Conservation (phyloP, 179 eudicot genomes). For the Beta corolliflora region DNA sequence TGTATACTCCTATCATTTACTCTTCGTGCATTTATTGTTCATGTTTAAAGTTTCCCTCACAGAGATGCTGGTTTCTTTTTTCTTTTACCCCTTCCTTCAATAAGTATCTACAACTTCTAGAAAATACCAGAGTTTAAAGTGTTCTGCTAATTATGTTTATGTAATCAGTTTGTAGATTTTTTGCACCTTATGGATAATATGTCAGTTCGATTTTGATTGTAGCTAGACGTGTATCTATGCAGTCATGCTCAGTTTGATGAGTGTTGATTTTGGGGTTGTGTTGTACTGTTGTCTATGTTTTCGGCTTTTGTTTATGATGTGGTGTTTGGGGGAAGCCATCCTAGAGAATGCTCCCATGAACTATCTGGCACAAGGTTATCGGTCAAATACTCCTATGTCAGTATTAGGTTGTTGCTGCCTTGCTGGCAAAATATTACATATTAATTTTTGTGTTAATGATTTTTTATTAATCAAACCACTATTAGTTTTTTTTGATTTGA, state of each 20-base stretch:
- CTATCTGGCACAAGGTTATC: neutral
- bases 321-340: neutral
- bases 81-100: too few relatives aligned
- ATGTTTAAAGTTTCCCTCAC: neutral
- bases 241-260: neutral
- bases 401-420: neutral
- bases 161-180: neutral
- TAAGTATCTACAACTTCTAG: neutral
- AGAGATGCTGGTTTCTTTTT: neutral
- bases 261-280: neutral
- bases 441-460: neutral
- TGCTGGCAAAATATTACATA: neutral
- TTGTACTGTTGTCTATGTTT: neutral
- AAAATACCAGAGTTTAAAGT: neutral
- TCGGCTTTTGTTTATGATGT: neutral
- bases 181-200: neutral
- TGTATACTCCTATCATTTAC: neutral
- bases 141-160: neutral
- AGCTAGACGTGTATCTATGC: neutral
- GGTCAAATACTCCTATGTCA: neutral
- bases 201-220: neutral
- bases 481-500: neutral
- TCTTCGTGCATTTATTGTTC: neutral
- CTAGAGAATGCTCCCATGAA: neutral
- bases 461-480: neutral